Evolutionary conservation across 345 rosid species (phyloP), one percentile per base, ranked within the genome.

Genomic region (Syzygium oleosum): DNA sequence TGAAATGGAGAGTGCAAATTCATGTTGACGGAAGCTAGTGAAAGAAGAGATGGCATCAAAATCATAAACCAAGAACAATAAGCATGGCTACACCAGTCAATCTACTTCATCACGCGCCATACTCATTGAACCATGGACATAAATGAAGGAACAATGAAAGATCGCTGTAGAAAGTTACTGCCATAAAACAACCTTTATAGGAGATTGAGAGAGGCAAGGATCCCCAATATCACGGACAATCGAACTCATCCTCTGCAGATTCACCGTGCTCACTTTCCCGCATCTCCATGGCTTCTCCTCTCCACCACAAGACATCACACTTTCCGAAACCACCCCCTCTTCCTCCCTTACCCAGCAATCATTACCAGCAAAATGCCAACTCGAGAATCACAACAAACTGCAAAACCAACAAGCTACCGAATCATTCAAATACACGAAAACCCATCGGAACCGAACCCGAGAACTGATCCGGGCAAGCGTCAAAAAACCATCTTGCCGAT

Each of bases 141-240:
- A 61, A 79, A 51, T 54, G 25, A 79, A 58, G 12, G n/a, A 61
- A 78, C 68, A 17, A 87, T 41, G 87, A 56, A 52, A 89, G 85
- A 52, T 7, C 54, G 84, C 85, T 88, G 87, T 73, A 87, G 87
- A 89, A 88, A 10, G 38, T 88, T 94, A 94, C 91, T 94, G 90
- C 90, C 92, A 86, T 79, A 92, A 87, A 92, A 93, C 94, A 95
- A 95, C 96, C 98, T 95, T 96, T 89, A 93, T 91, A 38, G 91
- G 92, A 49, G 97, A 94, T 86, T 94, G 96, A 53, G 93, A 90
- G 85, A 97, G 94, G 90, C 98, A 97, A 88, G 98, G 96, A 89
- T 96, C 96, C 90, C 98, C 95, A 89, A 97, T 92, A 86, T 95
- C 96, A 85, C 97, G 96, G 63, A 95, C 97, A 43, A 96, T 86